phyloP scores from a whole-genome alignment of 257 asterid genomes.

The Rubia yunnanensis region DNA sequence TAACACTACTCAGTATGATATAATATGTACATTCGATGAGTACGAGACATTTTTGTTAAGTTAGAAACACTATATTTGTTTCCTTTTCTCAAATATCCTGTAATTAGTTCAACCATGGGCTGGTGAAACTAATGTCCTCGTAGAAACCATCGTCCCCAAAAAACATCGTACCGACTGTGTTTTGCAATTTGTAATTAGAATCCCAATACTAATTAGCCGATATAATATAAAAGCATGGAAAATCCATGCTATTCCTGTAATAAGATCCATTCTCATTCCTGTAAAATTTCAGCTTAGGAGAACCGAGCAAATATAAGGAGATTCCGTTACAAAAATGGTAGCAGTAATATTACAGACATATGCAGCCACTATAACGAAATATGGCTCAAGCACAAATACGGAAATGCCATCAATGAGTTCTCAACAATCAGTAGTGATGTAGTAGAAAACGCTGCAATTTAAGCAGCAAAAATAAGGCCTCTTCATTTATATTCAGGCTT shows the following conservation, averaged over 20 bases:
- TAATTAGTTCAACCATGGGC: too few relatives aligned
- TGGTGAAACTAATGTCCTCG: too few relatives aligned
- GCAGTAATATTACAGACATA: constrained; percentile 6
- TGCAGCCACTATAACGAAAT: constrained; percentile 8
- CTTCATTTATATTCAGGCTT: constrained; percentile 52
- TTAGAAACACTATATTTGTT: too few relatives aligned
- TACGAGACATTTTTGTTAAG: too few relatives aligned
- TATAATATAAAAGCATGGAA: neutral
- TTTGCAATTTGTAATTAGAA: too few relatives aligned
- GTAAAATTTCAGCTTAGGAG: neutral
- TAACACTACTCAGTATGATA: too few relatives aligned
- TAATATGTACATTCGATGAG: too few relatives aligned
- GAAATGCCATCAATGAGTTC: constrained; percentile 9
- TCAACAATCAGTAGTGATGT: constrained; percentile 10
- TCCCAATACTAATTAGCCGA: neutral
- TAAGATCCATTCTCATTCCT: too few relatives aligned
- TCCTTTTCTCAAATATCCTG: too few relatives aligned
- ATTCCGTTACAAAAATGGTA: constrained; percentile 10
- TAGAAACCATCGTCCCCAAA: too few relatives aligned
- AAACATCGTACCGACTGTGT: too few relatives aligned
- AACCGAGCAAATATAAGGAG: neutral
- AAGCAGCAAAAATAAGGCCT: constrained; percentile 9
- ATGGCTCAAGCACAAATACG: constrained; percentile 14
- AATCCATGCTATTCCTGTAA: neutral
- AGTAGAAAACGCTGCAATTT: neutral